A percentile compares a stretch with the other conserved stretches of the same genome.
Conservation (phyloP, 176 grass and related monocot species). For the Aegilops sharonensis region DNA sequence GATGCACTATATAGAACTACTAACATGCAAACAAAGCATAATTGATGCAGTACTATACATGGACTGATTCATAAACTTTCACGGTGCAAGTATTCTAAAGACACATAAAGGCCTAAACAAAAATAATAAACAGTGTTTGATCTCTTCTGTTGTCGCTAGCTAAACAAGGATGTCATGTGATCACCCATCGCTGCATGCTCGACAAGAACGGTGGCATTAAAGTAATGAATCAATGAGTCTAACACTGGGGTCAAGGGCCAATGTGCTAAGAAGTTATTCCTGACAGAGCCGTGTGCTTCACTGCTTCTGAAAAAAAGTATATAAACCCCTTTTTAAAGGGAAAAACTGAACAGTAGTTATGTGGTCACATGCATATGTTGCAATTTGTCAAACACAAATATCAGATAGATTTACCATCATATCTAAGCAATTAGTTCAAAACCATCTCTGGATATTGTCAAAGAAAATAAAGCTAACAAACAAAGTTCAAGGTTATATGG, state of each 20-base stretch:
- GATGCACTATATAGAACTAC: neutral
- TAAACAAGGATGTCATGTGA: neutral
- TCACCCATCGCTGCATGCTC: neutral
- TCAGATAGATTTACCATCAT: neutral
- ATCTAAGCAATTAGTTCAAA: neutral
- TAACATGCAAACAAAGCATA: conserved; percentile 18
- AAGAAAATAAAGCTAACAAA: neutral
- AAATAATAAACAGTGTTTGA: neutral
- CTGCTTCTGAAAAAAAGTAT: neutral
- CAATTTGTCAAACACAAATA: neutral
- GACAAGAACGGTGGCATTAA: neutral
- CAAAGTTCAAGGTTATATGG: conserved; percentile 9
- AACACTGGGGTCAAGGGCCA: neutral
- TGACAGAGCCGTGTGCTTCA: neutral
- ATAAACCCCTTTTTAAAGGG: neutral
- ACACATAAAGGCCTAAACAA: neutral
- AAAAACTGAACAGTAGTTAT: neutral
- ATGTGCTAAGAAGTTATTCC: neutral
- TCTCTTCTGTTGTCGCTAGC: neutral
- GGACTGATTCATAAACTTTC: neutral
- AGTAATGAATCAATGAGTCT: conserved; percentile 5
- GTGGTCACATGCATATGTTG: neutral
- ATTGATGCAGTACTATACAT: neutral
- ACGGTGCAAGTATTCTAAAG: neutral
- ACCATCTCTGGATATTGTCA: neutral